Base-by-base conservation (phyloP, 179 eudicot species). In the Corrigiola litoralis region DNA sequence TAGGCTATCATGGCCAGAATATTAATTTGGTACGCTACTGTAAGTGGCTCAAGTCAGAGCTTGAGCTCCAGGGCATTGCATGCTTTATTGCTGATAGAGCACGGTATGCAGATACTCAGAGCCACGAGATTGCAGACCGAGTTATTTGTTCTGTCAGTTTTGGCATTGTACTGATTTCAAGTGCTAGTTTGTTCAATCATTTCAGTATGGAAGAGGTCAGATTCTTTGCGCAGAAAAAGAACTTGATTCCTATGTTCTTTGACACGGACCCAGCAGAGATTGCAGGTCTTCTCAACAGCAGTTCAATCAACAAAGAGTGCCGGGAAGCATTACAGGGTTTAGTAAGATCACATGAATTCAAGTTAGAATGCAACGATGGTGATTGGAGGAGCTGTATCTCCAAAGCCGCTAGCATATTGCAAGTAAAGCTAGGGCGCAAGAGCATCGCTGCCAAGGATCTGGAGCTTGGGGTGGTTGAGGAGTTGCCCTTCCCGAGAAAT, bases 21-120 rank as follows among this genome's bases (percentile, higher is more conserved):
- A 79, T 79, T 17, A 84, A 79, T 56, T 34, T 89, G 67, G 64
- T 69, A 4, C 76, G 97, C 28, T 84, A 84, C 70, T 88, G 95
- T 40, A 90, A 84, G 78, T 90, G 97, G 97, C 85, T 90, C n/a
- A 90, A 88, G 66, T 88, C 95, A 16, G 95, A 88, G 81, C 85
- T 90, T 3, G 97, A 90, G 72, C 66, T 82, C 50, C 97, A 88
- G 68, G 97, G 97, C 14, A 86, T 90, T 16, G 97, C 95, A 23
- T 88, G 92, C 28, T 88, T 85, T 63, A 69, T 86, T 16, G 92
- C 97, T 0, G 97, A 90, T 66, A 82, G 97, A 66, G 87, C 90
- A 2, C 78, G 78, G 65, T 90, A 90, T 67, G 80, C 92, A 3
- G 92, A 90, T 36, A 69, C 71, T 49, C 97, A 86, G 78, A 90